Evolutionary conservation across 768 basidiomycete species (phyloP).

Genomic region (Pisolithus marmoratus): DNA sequence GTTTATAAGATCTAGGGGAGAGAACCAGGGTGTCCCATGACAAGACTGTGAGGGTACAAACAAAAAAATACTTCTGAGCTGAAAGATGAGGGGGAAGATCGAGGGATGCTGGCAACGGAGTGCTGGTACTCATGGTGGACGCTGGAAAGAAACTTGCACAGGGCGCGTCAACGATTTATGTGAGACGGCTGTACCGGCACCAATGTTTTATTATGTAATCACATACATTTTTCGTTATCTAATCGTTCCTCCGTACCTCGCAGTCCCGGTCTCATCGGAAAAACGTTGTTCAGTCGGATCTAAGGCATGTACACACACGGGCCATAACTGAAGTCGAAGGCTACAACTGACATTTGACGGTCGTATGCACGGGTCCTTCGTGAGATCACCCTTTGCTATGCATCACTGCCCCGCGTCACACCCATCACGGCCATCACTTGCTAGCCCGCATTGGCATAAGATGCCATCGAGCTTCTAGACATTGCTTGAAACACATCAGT

Average conservation of each 20-base stretch:
- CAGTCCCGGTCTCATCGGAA: background rate
- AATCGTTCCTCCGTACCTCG: too few relatives aligned
- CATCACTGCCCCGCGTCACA: too few relatives aligned
- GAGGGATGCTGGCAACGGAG: conserved; percentile 55
- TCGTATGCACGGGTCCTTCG: too few relatives aligned
- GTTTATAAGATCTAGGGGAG: conserved; percentile 70
- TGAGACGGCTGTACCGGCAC: background rate
- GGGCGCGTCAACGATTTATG: conserved; percentile 2
- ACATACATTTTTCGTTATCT: background rate
- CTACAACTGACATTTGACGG: too few relatives aligned
- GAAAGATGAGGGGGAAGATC: conserved; percentile 71
- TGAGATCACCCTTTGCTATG: too few relatives aligned
- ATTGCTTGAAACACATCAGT: too few relatives aligned
- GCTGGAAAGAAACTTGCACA: background rate
- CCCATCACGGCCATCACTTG: too few relatives aligned
- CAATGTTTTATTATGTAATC: conserved; percentile 1
- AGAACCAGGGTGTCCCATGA: conserved; percentile 89
- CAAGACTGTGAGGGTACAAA: conserved; percentile 84
- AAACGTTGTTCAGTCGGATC: too few relatives aligned
- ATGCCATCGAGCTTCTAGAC: too few relatives aligned
- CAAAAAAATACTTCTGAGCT: conserved; percentile 86
- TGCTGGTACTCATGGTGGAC: conserved; percentile 15
- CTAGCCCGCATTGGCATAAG: too few relatives aligned
- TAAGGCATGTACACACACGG: too few relatives aligned
- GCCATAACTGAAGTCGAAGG: too few relatives aligned